Base-by-base conservation (phyloP, 352 stramenopile species). In the Aphanomyces cochlioides region DNA sequence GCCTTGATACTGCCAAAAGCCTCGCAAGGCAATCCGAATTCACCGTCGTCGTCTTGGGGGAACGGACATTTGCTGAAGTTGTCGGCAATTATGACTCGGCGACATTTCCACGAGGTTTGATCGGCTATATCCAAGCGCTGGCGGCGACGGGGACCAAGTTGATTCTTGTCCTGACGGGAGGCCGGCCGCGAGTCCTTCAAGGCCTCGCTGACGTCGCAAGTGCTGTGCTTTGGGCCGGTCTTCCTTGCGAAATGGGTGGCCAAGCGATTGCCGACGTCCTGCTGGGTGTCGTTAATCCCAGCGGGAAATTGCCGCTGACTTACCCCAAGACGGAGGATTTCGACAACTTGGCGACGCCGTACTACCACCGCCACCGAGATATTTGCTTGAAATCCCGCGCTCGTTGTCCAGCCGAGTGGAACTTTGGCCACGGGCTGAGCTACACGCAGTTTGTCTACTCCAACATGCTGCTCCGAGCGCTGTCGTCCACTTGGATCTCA, bases 41-140 rank as follows among this genome's bases (percentile, higher is more conserved):
- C 65, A 92, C 90, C 3, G 57, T 96, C 10, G 81, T 89, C 3
- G 80, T 77, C 13, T 56, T 96, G 6, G 89, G 89, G 8, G 89
- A 96, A 64, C 67, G 47, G 28, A 86, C 82, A 19, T 96, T 93
- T 57, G 79, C 89, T 0, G 89, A 96, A 65, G 94, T 95, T 47
- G 77, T 70, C 15, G 89, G 89, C 1, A 87, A 96, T 63, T 86
- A 94, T 34, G 72, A 78, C 0, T 74, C 79, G 13, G 74, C 89
- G 40, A 74, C 78, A 12, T 73, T 96, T 4, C 84, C 88, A 0
- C 34, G 57, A 17, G 85, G 87, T 5, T 83, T 95, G 36, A 67
- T 79, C 4, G 72, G 63, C 65, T 95, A 94, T 56, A 69, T 96
- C 0, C 63, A 83, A 34, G 77, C 77, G 21, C 73, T 96, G 3